Evolutionary conservation across 352 stramenopile species (phyloP), one percentile per base, ranked within the genome.

Genomic region (Pythium angustatum): DNA sequence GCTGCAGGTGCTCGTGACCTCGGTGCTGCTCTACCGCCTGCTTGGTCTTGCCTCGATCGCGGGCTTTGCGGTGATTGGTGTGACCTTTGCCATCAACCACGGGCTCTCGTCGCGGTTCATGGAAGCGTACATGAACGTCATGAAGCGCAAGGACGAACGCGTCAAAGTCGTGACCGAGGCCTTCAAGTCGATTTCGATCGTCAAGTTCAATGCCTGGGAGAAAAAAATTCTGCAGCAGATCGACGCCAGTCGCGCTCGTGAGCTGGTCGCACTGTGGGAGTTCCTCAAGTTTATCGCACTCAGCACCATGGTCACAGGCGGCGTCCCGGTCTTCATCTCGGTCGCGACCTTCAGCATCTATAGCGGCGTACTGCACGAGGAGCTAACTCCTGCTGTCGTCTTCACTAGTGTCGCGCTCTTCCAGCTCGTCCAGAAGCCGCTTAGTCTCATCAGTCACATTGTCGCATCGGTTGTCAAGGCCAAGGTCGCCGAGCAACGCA

Each of bases 201-300:
- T 98, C 76, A 98, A 98, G 72, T 92, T 97, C 55, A 97, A 97
- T 72, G 87, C 88, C 1, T 98, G 88, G 89, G 94, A 66, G 58
- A 56, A 79, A 24, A 83, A 85, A 7, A 94, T 98, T 72, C 69
- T 77, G n/a, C 81, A 86, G 41, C 81, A 90, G 7, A 82, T 87
- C 31, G 66, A 66, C 3, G 51, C 52, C 28, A 51, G 62, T 5
- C 69, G 78, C 5, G 43, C 62, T 14, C 53, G 10, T 21, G 79
- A 85, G 50, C 31, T 84, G 9, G 8, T 41, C 10, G 49, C 51
- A 8, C 26, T 44, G 24, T 65, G 48, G 48, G 19, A 51, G 31
- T 58, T 65, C 43, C 27, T 51, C 21, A 58, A 53, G 58, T 47
- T 27, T 31, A 41, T 49, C 22, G 38, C 49, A 5, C 27, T 54